Percentiles rank a stretch among this genome's conserved stretches.
Evolutionary conservation across 441 rosid species (phyloP).

Genomic region (Erysimum cheiri): DNA sequence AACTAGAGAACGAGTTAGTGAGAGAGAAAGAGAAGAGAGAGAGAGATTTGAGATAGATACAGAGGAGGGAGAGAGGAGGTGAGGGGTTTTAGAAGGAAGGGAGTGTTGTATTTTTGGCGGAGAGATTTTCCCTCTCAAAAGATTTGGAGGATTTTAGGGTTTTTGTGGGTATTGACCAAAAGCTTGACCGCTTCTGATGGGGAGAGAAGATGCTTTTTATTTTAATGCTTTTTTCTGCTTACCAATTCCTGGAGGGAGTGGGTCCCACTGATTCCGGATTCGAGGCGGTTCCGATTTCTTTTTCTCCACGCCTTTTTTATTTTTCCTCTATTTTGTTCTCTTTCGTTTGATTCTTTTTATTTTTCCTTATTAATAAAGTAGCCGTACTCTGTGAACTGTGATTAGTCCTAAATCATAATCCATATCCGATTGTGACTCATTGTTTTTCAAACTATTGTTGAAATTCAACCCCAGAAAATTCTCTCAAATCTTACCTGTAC

Average conservation of each 20-base stretch:
- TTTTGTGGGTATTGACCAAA: slow-evolving; percentile 40
- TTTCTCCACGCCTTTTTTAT: slow-evolving; percentile 33
- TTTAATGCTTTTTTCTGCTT: neutral
- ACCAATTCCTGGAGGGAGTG: neutral
- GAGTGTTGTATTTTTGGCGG: slow-evolving; percentile 34
- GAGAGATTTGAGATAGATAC: too few species aligned
- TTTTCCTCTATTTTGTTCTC: neutral
- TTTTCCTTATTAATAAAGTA: neutral
- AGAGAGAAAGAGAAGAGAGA: neutral
- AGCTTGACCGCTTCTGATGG: slow-evolving; percentile 33
- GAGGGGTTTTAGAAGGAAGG: neutral
- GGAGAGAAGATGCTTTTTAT: slow-evolving; percentile 26
- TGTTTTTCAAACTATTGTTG: slow-evolving; percentile 4
- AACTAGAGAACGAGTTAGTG: neutral
- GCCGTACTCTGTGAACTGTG: neutral
- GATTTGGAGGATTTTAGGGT: slow-evolving; percentile 25
- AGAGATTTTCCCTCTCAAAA: slow-evolving; percentile 40
- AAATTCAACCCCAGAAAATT: neutral
- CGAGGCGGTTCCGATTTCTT: slow-evolving; percentile 40
- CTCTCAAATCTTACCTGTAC: neutral
- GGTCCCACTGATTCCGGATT: slow-evolving; percentile 26
- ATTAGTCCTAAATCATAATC: slow-evolving; percentile 6
- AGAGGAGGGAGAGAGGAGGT: neutral
- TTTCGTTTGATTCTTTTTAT: neutral
- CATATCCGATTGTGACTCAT: too few species aligned